These are phyloP conservation scores for Russula emetica DNA, from an alignment of 768 basidiomycete genomes.

Conservation along the genomic window DNA sequence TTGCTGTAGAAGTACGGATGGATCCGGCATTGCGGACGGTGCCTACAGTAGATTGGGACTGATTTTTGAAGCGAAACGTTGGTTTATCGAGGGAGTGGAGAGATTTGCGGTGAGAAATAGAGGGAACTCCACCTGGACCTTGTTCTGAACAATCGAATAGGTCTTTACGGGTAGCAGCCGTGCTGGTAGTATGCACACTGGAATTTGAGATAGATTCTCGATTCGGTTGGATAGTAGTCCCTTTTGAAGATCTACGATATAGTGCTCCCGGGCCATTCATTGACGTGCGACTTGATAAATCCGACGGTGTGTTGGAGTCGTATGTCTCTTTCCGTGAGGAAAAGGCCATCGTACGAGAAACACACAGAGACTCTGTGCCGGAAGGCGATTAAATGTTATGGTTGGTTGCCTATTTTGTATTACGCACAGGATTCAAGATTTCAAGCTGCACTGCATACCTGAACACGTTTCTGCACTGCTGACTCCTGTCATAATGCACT, in stretches of 20 bases:
- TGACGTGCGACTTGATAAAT: background rate
- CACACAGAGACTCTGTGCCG: background rate
- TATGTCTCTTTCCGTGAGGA: background rate
- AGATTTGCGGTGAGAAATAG: constrained; percentile 30
- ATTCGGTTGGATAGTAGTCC: background rate
- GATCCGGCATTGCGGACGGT: constrained; percentile 39
- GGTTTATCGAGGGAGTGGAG: constrained; percentile 33
- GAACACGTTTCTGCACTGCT: background rate
- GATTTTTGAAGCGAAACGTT: constrained; percentile 26
- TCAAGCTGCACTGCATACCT: background rate
- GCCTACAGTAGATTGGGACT: constrained; percentile 33
- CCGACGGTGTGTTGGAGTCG: background rate
- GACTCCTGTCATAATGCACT: too few relatives aligned
- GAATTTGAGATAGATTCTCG: background rate
- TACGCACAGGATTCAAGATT: constrained; percentile 32
- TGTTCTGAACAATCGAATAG: background rate
- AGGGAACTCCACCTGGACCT: background rate
- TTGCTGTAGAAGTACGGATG: constrained; percentile 26
- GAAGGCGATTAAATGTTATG: background rate
- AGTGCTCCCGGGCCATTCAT: background rate
- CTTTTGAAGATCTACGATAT: background rate
- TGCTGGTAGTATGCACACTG: background rate
- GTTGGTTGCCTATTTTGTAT: too few relatives aligned
- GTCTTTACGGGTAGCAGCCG: too few relatives aligned
- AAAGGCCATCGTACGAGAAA: background rate